A percentile compares a stretch with the other conserved stretches of the same genome.
These are phyloP conservation scores for Astragalus membranaceus DNA, from an alignment of 306 rosid genomes.

Conservation along the genomic window DNA sequence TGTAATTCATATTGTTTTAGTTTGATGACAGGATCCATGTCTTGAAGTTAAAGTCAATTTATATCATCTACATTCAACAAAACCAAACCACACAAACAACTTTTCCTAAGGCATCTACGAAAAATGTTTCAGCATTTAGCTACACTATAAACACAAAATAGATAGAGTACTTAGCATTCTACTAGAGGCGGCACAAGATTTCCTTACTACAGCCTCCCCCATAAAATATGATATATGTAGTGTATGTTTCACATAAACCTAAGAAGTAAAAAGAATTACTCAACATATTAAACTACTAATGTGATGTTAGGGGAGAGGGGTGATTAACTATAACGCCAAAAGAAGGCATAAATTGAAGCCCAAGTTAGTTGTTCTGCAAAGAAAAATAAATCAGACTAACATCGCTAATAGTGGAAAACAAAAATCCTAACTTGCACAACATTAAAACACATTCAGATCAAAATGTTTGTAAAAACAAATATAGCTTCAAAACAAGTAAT, in stretches of 20 bases:
- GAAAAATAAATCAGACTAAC: not conserved
- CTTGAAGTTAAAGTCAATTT: not conserved
- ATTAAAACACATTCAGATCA: not conserved
- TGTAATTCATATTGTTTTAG: not conserved
- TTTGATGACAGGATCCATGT: not conserved
- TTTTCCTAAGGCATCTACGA: not conserved
- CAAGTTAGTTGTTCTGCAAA: not conserved
- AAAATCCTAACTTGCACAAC: not conserved
- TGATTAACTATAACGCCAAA: not conserved
- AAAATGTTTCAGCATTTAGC: not conserved
- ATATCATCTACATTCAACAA: not conserved
- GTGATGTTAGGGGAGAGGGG: not conserved
- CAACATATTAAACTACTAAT: not conserved
- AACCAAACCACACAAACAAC: not conserved
- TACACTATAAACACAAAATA: not conserved
- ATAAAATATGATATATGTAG: not conserved
- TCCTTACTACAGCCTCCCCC: not conserved
- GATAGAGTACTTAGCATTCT: not conserved
- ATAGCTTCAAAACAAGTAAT: not conserved
- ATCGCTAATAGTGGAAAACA: not conserved
- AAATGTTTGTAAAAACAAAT: constrained; percentile 3
- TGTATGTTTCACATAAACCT: not conserved
- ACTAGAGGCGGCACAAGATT: not conserved
- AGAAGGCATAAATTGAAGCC: not conserved
- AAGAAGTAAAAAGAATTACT: not conserved